phyloP scores from a whole-genome alignment of 2,329 filamentous ascomycete species.

The Trichoderma atroviride region DNA sequence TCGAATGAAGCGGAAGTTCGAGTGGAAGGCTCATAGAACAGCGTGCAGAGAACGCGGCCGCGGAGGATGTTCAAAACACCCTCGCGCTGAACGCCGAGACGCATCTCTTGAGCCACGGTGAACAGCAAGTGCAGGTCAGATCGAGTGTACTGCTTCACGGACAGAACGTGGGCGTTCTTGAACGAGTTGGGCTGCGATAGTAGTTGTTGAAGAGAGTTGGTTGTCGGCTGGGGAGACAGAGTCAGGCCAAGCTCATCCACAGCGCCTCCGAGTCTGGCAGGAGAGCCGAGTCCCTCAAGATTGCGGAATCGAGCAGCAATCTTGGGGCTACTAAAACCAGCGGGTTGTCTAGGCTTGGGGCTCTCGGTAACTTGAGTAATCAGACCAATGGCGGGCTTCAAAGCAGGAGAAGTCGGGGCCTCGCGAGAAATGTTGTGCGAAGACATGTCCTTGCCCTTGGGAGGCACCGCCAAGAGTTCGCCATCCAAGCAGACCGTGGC shows the following conservation, averaged over 20 bases:
- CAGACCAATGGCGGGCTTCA: slow-evolving; percentile 54
- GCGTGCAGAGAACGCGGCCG: slow-evolving; percentile 81
- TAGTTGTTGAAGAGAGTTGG: slow-evolving; percentile 68
- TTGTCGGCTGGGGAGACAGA: slow-evolving; percentile 53
- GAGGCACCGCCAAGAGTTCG: slow-evolving; percentile 55
- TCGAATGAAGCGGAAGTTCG: slow-evolving; percentile 95
- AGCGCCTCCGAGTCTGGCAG: slow-evolving; percentile 33
- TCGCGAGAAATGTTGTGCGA: slow-evolving; percentile 56
- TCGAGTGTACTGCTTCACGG: slow-evolving; percentile 86
- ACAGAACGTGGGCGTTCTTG: slow-evolving; percentile 87
- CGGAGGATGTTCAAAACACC: slow-evolving; percentile 86
- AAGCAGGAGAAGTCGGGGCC: slow-evolving; percentile 57
- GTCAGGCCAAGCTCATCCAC: slow-evolving; percentile 52
- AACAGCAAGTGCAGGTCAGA: slow-evolving; percentile 91
- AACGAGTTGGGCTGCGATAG: slow-evolving; percentile 77
- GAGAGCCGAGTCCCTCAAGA: slow-evolving; percentile 34
- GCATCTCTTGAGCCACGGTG: slow-evolving; percentile 97
- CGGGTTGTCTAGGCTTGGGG: slow-evolving; percentile 39
- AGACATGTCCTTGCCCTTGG: slow-evolving; percentile 75
- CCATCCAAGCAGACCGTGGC: slow-evolving; percentile 77
- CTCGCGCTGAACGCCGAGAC: slow-evolving; percentile 87
- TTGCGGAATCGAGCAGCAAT: slow-evolving; percentile 39
- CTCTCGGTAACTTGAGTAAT: slow-evolving; percentile 43
- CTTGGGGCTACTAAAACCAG: slow-evolving; percentile 34
- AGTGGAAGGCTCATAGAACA: slow-evolving; percentile 98